Conservation (phyloP, 176 grass and related monocot genomes). For the Elymus sibiricus region DNA sequence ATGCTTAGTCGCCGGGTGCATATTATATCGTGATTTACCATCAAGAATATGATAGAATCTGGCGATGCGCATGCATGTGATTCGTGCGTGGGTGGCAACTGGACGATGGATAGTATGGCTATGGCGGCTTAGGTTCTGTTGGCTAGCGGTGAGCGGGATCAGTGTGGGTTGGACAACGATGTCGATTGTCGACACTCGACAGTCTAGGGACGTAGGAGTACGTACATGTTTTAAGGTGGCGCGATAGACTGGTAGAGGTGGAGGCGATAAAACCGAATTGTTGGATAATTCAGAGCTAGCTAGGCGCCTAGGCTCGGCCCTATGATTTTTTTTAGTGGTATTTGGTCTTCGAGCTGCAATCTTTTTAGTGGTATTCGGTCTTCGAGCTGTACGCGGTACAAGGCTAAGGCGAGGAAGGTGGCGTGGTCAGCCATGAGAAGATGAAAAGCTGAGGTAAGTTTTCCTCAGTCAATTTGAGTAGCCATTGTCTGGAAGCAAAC, state of each 20-base stretch:
- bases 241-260: too few relatives aligned
- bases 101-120: neutral
- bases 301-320: neutral
- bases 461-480: neutral
- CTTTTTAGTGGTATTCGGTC: too few relatives aligned
- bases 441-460: neutral
- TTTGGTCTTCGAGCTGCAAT: too few relatives aligned
- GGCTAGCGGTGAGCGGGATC: neutral
- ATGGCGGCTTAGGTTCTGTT: neutral
- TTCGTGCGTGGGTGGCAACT: neutral
- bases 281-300: neutral
- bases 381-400: too few relatives aligned
- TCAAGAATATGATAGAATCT: neutral
- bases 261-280: neutral
- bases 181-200: neutral
- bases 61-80: neutral
- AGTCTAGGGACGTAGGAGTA: neutral
- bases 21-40: neutral
- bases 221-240: neutral
- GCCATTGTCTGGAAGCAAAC: neutral
- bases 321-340: too few relatives aligned
- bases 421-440: neutral
- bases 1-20: conserved; percentile 17
- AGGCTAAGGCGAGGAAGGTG: neutral
- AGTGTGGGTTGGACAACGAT: neutral